A percentile compares a stretch with the other conserved stretches of the same genome.
Conservation (phyloP, 2,329 filamentous ascomycete genomes). For the Podosphaera fusca region DNA sequence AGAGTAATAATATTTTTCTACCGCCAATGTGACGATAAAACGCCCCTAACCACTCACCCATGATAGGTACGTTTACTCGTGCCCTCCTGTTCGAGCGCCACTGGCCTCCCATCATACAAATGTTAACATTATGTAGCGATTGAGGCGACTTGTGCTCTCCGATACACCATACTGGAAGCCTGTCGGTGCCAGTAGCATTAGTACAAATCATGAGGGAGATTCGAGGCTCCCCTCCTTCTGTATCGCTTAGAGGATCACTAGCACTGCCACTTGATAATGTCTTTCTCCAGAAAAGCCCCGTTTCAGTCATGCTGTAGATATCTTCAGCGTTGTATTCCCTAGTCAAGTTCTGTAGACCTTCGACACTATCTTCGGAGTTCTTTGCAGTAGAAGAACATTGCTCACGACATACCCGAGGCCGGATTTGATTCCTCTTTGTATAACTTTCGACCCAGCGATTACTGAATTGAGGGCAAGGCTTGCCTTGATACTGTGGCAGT, state of each 20-base stretch:
- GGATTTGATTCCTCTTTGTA: not conserved
- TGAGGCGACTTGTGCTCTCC: not conserved
- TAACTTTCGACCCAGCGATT: not conserved
- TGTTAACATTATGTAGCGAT: not conserved
- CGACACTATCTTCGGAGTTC: not conserved
- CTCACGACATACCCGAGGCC: not conserved
- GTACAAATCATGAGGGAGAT: not conserved
- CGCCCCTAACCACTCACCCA: slow-evolving; percentile 1
- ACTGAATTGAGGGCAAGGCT: not conserved
- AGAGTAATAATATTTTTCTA: not conserved
- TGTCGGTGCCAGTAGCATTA: slow-evolving; percentile 1
- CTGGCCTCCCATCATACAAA: not conserved
- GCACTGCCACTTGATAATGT: slow-evolving; percentile 18
- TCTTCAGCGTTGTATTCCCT: slow-evolving; percentile 1
- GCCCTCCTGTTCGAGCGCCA: slow-evolving; percentile 2
- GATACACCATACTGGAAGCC: slow-evolving; percentile 1
- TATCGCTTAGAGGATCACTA: slow-evolving; percentile 10
- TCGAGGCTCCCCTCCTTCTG: not conserved
- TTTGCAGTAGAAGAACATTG: not conserved
- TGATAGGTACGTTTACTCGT: slow-evolving; percentile 2
- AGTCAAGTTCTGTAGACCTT: not conserved
- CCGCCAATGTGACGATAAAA: slow-evolving; percentile 1
- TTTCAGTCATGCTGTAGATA: slow-evolving; percentile 1
- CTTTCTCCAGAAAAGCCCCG: not conserved
- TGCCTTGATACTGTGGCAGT: not conserved